Base-by-base conservation (phyloP, 768 basidiomycete species). In the Suillus subluteus region DNA sequence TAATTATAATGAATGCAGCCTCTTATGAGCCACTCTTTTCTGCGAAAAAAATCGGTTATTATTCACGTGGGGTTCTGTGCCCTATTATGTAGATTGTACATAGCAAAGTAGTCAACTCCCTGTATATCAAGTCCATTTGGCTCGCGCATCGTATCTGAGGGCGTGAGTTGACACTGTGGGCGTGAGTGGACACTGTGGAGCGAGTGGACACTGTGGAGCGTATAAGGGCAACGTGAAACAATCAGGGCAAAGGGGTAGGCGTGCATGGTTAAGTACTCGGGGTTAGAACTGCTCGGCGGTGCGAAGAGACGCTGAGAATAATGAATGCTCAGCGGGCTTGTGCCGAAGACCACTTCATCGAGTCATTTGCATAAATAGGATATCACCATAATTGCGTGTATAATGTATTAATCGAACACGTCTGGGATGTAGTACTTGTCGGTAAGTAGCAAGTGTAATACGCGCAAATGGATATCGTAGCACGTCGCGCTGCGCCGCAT, bases 31-130 rank as follows among this genome's bases (percentile, higher is more conserved):
- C 18, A 13, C 11, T 38, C 55, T 7, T 37, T 56, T 7, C 37
- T n/a, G 55, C 12, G n/a, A 13, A 37, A 6, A 56, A 37, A 12
- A 35, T 37, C 32, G 55, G 13, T 35, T n/a, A 21, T 37, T 38
- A 56, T 37, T n/a, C 55, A 37, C 55, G 21, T 37, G 55, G 13
- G 32, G 21, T n/a, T 35, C 6, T 13, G 35, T 35, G 12, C 32
- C 55, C 55, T 56, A 37, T 56, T 56, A 56, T 56, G 55, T 56
- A 56, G 55, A 55, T 21, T 21, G 32, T 55, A 21, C 26, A 54
- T 30, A 32, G 55, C 13, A 21, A n/a, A n/a, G 32, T n/a, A 4
- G 35, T 37, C 6, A 6, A 35, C 4, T n/a, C 32, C 21, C 21
- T 37, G 55, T 56, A 37, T 56, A 37, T 37, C 37, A 13, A n/a